These are phyloP conservation scores for Periconia digitata DNA, from an alignment of 2,329 filamentous ascomycete species.

Conservation along the genomic window DNA sequence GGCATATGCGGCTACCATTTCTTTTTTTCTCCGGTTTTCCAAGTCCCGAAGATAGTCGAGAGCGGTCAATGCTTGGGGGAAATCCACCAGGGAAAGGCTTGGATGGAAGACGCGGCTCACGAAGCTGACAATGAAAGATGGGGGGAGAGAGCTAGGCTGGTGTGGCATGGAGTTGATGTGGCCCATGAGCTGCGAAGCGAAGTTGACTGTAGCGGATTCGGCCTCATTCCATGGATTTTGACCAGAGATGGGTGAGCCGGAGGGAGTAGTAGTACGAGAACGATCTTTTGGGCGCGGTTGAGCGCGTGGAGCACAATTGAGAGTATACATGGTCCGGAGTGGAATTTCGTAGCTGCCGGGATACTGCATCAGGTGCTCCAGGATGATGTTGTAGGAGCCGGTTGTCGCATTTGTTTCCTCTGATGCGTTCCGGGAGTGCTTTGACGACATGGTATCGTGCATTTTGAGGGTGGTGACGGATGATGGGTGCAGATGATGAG, in stretches of 20 bases:
- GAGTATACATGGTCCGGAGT: slow-evolving; percentile 66
- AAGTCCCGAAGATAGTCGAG: slow-evolving; percentile 68
- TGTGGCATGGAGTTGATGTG: slow-evolving; percentile 61
- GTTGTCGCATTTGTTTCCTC: slow-evolving; percentile 36
- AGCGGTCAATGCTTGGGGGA: slow-evolving; percentile 65
- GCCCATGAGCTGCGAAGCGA: slow-evolving; percentile 54
- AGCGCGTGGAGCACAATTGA: slow-evolving; percentile 62
- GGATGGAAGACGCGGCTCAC: slow-evolving; percentile 61
- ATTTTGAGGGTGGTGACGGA: not conserved
- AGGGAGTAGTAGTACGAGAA: slow-evolving; percentile 38
- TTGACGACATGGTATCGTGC: slow-evolving; percentile 29
- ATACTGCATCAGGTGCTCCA: slow-evolving; percentile 57
- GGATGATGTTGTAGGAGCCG: slow-evolving; percentile 36
- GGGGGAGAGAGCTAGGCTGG: slow-evolving; percentile 64
- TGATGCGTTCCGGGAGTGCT: slow-evolving; percentile 43
- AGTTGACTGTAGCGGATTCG: slow-evolving; percentile 46
- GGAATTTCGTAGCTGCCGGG: slow-evolving; percentile 67
- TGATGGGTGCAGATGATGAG: not conserved
- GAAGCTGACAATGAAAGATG: slow-evolving; percentile 64
- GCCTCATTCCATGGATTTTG: slow-evolving; percentile 37
- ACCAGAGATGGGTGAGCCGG: slow-evolving; percentile 30
- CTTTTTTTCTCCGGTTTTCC: slow-evolving; percentile 60
- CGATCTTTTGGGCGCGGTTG: slow-evolving; percentile 37
- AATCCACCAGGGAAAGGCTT: slow-evolving; percentile 61
- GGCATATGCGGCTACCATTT: slow-evolving; percentile 57